Conservation (phyloP, 768 basidiomycete species). For the Lactifluus piperatus region DNA sequence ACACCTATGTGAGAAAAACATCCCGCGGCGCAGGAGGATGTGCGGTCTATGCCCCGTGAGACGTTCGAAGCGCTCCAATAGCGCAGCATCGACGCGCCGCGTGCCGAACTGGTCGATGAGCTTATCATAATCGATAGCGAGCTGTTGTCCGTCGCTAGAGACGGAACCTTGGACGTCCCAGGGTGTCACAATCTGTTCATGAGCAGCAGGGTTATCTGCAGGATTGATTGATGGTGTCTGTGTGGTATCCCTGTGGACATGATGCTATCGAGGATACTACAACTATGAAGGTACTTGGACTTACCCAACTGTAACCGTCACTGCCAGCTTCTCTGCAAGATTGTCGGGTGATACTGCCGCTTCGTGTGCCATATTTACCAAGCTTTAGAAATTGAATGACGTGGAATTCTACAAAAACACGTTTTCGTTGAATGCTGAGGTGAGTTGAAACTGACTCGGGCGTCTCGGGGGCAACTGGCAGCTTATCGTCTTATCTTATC, state of each 20-base stretch:
- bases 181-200: conserved; percentile 84
- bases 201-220: conserved; percentile 25
- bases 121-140: conserved; percentile 95
- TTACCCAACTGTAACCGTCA: background rate
- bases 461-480: background rate
- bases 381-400: background rate
- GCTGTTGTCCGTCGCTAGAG: conserved; percentile 79
- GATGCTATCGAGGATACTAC: background rate
- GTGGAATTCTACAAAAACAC: background rate
- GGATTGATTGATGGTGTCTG: conserved; percentile 27
- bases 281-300: background rate
- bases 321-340: background rate
- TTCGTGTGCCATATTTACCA: background rate
- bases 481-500: background rate
- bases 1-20: conserved; percentile 97
- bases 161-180: conserved; percentile 97
- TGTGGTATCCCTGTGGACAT: background rate
- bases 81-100: conserved; percentile 58
- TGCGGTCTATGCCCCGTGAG: conserved; percentile 87
- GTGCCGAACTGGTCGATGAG: conserved; percentile 92
- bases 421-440: background rate
- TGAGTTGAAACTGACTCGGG: background rate
- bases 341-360: background rate
- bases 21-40: conserved; percentile 77
- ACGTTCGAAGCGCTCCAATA: conserved; percentile 84